Conservation (phyloP, 208 protist genomes). For the Trypanosoma avium region DNA sequence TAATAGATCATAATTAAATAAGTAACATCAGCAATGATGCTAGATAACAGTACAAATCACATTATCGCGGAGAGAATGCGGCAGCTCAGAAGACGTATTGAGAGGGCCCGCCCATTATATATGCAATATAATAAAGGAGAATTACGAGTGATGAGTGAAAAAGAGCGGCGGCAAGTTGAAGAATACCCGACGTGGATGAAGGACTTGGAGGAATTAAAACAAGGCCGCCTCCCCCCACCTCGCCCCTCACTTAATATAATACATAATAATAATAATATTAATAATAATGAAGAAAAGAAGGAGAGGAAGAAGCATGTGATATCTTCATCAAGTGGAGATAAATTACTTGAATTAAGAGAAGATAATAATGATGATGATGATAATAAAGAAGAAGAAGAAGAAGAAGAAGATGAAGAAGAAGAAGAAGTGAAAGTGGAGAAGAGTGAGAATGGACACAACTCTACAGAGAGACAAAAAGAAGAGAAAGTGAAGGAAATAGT, state of each 20-base stretch:
- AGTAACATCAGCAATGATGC: neutral
- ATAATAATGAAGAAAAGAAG: neutral
- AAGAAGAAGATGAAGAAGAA: neutral
- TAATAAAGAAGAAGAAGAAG: neutral
- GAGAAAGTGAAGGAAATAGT: neutral
- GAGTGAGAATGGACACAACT: too few species aligned
- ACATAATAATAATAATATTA: neutral
- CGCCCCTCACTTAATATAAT: neutral
- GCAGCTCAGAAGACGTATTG: constrained; percentile 11
- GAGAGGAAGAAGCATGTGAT: neutral
- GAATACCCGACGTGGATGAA: constrained; percentile 28
- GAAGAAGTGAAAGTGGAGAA: neutral
- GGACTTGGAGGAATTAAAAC: constrained; percentile 26
- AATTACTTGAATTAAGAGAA: too few species aligned
- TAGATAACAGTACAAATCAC: neutral
- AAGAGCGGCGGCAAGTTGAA: constrained; percentile 19
- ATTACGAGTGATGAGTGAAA: constrained; percentile 24
- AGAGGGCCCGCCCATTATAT: constrained; percentile 4
- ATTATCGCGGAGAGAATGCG: constrained; percentile 7
- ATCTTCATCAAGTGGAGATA: too few species aligned
- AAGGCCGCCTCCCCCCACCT: constrained; percentile 25
- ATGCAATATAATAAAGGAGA: constrained; percentile 17
- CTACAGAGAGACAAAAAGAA: neutral
- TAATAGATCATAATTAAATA: constrained; percentile 13
- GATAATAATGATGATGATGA: neutral